These are phyloP conservation scores for Pouteria glomerata DNA, from an alignment of 148 eudicot species.

Conservation along the genomic window DNA sequence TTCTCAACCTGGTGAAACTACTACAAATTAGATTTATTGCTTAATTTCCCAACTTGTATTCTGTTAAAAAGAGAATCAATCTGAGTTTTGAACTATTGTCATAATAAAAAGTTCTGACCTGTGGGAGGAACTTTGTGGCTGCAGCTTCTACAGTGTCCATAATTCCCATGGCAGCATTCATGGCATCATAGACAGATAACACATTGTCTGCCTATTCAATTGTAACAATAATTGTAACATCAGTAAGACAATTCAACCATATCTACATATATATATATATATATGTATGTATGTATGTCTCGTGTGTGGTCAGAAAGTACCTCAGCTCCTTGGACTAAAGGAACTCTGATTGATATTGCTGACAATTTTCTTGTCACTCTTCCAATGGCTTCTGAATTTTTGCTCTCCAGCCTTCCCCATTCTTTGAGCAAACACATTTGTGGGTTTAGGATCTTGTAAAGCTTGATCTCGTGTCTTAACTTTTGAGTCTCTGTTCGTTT, in stretches of 20 bases:
- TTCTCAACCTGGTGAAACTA: conserved; percentile 41
- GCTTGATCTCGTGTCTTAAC: conserved; percentile 44
- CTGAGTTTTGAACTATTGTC: too few species aligned
- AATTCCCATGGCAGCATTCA: conserved; percentile 43
- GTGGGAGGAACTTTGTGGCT: conserved; percentile 31
- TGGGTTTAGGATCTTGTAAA: conserved; percentile 42
- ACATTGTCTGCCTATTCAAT: conserved; percentile 41
- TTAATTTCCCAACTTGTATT: too few species aligned
- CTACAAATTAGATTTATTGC: neutral
- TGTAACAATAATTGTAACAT: neutral
- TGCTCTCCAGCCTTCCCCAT: conserved; percentile 62
- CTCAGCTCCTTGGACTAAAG: conserved; percentile 60
- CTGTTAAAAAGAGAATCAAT: too few species aligned
- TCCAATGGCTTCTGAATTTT: conserved; percentile 59
- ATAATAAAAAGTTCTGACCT: too few species aligned
- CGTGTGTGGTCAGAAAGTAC: conserved; percentile 31
- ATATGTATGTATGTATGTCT: too few species aligned
- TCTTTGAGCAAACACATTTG: conserved; percentile 47
- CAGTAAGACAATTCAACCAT: too few species aligned
- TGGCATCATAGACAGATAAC: conserved; percentile 36
- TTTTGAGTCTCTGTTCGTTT: conserved; percentile 45
- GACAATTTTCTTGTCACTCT: conserved; percentile 66
- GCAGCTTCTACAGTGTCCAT: conserved; percentile 41
- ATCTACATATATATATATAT: too few species aligned
- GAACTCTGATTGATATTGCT: conserved; percentile 58